Percentiles rank a stretch among this genome's conserved stretches.
Conservation (phyloP, 108 stramenopile genomes). For the Phaeodactylum tricornutum region DNA sequence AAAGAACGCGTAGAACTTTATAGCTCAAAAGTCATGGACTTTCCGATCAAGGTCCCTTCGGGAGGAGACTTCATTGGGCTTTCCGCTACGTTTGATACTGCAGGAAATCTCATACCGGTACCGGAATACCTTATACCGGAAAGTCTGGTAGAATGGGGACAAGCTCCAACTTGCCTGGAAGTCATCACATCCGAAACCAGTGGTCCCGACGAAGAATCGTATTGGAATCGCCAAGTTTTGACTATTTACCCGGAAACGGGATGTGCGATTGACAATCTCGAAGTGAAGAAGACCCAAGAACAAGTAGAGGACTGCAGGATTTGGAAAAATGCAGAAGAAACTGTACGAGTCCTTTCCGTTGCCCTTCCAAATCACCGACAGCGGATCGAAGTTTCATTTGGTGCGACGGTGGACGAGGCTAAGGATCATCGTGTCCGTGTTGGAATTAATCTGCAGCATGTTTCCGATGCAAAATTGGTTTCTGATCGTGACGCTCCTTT, state of each 20-base stretch:
- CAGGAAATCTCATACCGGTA: slow-evolving; percentile 48
- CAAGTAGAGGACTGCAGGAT: neutral
- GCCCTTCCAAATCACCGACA: neutral
- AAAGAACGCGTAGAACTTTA: no score
- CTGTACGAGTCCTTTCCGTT: neutral
- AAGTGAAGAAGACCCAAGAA: slow-evolving; percentile 37
- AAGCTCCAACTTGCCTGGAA: slow-evolving; percentile 40
- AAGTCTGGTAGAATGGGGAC: slow-evolving; percentile 69
- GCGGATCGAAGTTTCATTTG: slow-evolving; percentile 32
- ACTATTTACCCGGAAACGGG: slow-evolving; percentile 62
- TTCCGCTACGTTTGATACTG: slow-evolving; percentile 41
- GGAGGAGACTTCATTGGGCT: slow-evolving; percentile 75
- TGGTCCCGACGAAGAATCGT: slow-evolving; percentile 7
- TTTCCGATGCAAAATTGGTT: no score
- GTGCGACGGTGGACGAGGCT: slow-evolving; percentile 5
- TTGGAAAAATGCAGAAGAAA: neutral
- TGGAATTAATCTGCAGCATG: slow-evolving; percentile 9
- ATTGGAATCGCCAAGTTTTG: slow-evolving; percentile 28
- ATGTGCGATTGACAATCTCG: slow-evolving; percentile 70
- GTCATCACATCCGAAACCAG: slow-evolving; percentile 34
- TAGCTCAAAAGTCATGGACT: no score
- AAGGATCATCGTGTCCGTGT: slow-evolving; percentile 24
- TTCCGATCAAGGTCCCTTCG: no score
- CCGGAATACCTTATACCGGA: slow-evolving; percentile 58
- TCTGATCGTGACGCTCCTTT: slow-evolving; percentile 1